Conservation (phyloP, 306 rosid species). For the Fagus sylvatica region DNA sequence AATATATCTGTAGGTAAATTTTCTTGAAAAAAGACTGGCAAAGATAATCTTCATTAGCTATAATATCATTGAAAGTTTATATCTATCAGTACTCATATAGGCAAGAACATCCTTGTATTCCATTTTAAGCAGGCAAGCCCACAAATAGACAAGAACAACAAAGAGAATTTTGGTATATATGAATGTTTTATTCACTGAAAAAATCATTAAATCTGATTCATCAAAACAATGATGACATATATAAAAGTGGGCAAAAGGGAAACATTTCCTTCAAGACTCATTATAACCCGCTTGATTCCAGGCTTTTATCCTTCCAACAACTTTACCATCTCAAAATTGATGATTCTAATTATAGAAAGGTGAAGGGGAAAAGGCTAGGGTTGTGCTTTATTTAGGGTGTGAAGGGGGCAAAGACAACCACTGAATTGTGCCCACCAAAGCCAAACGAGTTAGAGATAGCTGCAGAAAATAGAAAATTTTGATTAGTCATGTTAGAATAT, state of each 20-base stretch:
- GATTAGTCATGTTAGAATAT: background rate
- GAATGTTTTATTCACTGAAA: slow-evolving; percentile 16
- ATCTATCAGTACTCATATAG: background rate
- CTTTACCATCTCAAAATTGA: slow-evolving; percentile 25
- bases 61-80: background rate
- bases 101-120: background rate
- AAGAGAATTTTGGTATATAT: background rate
- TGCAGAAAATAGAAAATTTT: slow-evolving; percentile 31
- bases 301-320: slow-evolving; percentile 18
- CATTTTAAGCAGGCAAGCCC: background rate
- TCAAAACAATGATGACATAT: slow-evolving; percentile 5
- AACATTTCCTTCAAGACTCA: slow-evolving; percentile 18
- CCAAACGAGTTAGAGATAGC: slow-evolving; percentile 80
- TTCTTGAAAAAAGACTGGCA: background rate
- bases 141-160: background rate
- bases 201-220: background rate
- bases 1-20: background rate
- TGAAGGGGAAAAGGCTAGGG: background rate
- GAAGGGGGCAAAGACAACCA: slow-evolving; percentile 66
- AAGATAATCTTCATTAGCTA: background rate
- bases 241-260: background rate
- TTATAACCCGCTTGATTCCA: slow-evolving; percentile 8
- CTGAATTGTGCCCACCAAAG: slow-evolving; percentile 78
- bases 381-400: slow-evolving; percentile 36
- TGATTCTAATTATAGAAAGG: slow-evolving; percentile 4